A percentile compares a stretch with the other conserved stretches of the same genome.
Evolutionary conservation across 352 stramenopile species (phyloP).

Genomic region (Phytophthora tentaculata): DNA sequence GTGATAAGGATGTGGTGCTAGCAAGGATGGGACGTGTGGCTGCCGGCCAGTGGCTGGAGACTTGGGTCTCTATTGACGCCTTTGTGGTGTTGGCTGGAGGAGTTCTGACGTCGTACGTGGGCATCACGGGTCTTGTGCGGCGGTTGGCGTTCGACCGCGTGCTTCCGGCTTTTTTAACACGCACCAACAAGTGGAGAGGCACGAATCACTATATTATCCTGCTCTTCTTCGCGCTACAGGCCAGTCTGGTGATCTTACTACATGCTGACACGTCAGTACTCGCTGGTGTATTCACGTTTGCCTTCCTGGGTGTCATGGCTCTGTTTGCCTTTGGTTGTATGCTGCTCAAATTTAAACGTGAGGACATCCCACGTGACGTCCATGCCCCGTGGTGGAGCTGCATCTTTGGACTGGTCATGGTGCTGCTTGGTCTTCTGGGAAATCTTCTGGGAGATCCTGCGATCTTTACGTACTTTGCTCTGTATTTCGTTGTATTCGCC

Average conservation of each 20-base stretch:
- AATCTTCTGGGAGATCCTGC: conserved; percentile 76
- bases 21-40: conserved; percentile 71
- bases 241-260: conserved; percentile 81
- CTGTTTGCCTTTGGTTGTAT: conserved; percentile 93
- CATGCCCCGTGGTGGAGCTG: conserved; percentile 85
- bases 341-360: conserved; percentile 92
- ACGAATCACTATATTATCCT: conserved; percentile 91
- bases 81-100: conserved; percentile 90
- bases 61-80: conserved; percentile 85
- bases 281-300: conserved; percentile 92
- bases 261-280: conserved; percentile 85
- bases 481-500: conserved; percentile 78
- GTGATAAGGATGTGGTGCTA: conserved; percentile 74
- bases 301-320: conserved; percentile 92
- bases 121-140: conserved; percentile 85
- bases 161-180: conserved; percentile 62
- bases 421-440: conserved; percentile 64
- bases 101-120: conserved; percentile 90
- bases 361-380: conserved; percentile 89
- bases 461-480: conserved; percentile 84
- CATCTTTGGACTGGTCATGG: conserved; percentile 77
- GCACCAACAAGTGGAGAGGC: conserved; percentile 71
- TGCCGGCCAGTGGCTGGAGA: conserved; percentile 61
- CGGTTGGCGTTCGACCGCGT: conserved; percentile 84
- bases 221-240: conserved; percentile 72